phyloP scores from a whole-genome alignment of 805 yeast species.

The Candida methanosorbosa region DNA sequence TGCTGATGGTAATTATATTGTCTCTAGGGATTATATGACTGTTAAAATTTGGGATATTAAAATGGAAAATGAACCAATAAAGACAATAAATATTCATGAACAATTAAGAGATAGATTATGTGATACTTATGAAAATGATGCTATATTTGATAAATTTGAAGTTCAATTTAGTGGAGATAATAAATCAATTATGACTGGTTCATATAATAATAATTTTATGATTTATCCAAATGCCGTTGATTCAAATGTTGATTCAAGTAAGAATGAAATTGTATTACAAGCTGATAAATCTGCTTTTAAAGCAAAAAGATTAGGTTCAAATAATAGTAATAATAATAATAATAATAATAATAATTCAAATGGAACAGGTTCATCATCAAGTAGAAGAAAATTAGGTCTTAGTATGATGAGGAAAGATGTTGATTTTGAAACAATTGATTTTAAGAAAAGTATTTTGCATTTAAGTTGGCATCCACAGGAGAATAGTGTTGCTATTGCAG shows the following conservation, averaged over 20 bases:
- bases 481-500: constrained; percentile 95
- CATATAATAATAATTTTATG: constrained; percentile 95
- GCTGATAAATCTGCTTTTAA: constrained; percentile 98
- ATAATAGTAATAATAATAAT: constrained; percentile 24
- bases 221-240: constrained; percentile 80
- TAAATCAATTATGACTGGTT: constrained; percentile 89
- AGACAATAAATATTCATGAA: constrained; percentile 93
- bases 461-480: constrained; percentile 98
- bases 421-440: constrained; percentile 78
- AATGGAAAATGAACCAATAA: constrained; percentile 92
- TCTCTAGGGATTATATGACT: constrained; percentile 94
- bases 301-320: constrained; percentile 55
- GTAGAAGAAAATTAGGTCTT: constrained; percentile 2
- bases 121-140: constrained; percentile 97
- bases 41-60: constrained; percentile 97
- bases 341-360: no score
- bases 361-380: no score
- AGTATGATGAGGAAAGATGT: constrained; percentile 49
- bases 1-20: constrained; percentile 87
- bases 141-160: constrained; percentile 97
- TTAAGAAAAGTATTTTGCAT: constrained; percentile 89
- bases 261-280: constrained; percentile 73
- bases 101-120: constrained; percentile 87
- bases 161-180: constrained; percentile 93
- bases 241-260: constrained; percentile 17